Base-by-base conservation (phyloP, 169 alveolate genomes). In the Eimeria sp. region DNA sequence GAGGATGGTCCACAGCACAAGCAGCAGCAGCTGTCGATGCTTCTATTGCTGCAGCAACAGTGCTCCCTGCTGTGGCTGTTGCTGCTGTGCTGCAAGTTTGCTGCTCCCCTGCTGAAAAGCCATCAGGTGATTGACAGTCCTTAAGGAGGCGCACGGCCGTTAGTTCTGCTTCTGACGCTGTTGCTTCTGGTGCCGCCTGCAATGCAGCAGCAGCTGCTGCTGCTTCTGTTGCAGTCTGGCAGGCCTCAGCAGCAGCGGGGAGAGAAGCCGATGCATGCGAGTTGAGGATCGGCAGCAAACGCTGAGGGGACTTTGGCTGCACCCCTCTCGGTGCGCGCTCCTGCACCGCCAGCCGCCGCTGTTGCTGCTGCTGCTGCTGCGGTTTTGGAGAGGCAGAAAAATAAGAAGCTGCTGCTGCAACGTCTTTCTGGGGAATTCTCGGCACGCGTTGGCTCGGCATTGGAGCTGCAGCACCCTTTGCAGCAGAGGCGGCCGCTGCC, bases 341-440 rank as follows among this genome's bases (percentile, higher is more conserved):
- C 63, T 76, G 63, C 57, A 0, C 27, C 34, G 13, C 61, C 63
- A 43, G 30, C 87, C 57, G 67, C 72, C n/a, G 90, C 45, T 51
- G 90, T 51, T 82, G 90, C 90, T 82, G 90, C 90, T 14, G 73
- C 89, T 47, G 90, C 73, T 82, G 90, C 90, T 51, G 90, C 73
- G 90, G 73, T 25, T 82, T 82, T 47, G 90, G 73, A 0, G 90
- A 47, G 16, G 73, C 72, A 51, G 90, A 10, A 47, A 82, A 82
- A 63, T 82, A 82, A 0, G 72, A 51, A 20, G 90, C 90, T 82
- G 90, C 90, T 51, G 73, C 90, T 1, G 90, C 90, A 9, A 54
- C 90, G 0, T 82, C 47, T 20, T 51, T 82, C 72, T 82, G 67
- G 2, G 90, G 90, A 14, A 82, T 49, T 18, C 51, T 70, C 90